A percentile compares a stretch with the other conserved stretches of the same genome.
These are phyloP conservation scores for Claviceps digitariae DNA, from an alignment of 2,329 filamentous ascomycete genomes.

Conservation along the genomic window DNA sequence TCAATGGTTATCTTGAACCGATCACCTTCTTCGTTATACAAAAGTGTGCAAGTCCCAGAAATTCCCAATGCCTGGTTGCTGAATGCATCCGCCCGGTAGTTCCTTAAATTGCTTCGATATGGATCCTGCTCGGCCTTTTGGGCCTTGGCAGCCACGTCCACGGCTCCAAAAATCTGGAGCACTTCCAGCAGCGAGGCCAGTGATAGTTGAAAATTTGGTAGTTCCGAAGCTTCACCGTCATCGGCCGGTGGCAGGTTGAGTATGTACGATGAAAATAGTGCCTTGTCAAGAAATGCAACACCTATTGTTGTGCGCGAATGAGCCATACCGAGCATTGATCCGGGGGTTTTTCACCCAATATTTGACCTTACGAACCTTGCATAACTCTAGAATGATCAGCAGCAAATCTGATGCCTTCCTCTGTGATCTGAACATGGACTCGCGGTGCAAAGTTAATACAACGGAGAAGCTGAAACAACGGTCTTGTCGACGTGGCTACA, in stretches of 20 bases:
- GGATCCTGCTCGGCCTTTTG: conserved; percentile 45
- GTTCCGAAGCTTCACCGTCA: conserved; percentile 26
- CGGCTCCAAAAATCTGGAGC: conserved; percentile 86
- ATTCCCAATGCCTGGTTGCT: conserved; percentile 71
- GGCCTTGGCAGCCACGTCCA: conserved; percentile 48
- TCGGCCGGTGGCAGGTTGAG: conserved; percentile 38
- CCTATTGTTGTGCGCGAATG: conserved; percentile 14
- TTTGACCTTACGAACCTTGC: conserved; percentile 50
- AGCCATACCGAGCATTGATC: not conserved
- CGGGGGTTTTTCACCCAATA: no score
- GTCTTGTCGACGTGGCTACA: conserved; percentile 63
- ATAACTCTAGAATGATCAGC: conserved; percentile 82
- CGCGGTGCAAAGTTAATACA: conserved; percentile 48
- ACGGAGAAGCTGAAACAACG: conserved; percentile 50
- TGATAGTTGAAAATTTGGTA: conserved; percentile 73
- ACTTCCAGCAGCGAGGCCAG: conserved; percentile 82
- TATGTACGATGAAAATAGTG: conserved; percentile 74
- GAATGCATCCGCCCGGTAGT: conserved; percentile 60
- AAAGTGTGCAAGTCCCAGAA: conserved; percentile 71
- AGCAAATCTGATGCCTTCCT: conserved; percentile 74
- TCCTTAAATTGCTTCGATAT: conserved; percentile 47
- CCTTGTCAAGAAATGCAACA: conserved; percentile 69
- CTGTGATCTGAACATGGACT: conserved; percentile 58
- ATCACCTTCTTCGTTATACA: conserved; percentile 60
- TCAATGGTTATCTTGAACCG: conserved; percentile 76